phyloP scores from a whole-genome alignment of 768 basidiomycete genomes.

The Auricularia heimuer region DNA sequence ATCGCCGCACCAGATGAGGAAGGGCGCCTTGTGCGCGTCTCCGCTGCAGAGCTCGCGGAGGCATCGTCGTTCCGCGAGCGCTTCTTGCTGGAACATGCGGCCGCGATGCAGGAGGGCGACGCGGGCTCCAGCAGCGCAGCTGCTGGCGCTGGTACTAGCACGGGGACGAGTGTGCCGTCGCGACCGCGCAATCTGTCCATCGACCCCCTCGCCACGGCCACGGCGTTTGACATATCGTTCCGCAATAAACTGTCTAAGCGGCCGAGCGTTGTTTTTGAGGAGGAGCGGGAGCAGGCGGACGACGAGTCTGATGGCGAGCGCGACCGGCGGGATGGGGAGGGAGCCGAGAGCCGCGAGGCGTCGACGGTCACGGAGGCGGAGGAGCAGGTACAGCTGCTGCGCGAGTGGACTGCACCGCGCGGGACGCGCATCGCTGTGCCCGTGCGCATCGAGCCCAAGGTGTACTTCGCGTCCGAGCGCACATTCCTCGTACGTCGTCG shows the following conservation, averaged over 20 bases:
- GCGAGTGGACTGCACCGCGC: conserved; percentile 66
- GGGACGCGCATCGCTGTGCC: conserved; percentile 91
- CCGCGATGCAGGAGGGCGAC: conserved; percentile 28
- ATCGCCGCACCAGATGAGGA: conserved; percentile 63
- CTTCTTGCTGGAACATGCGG: conserved; percentile 38
- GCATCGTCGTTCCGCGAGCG: conserved; percentile 76
- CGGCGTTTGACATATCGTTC: conserved; percentile 75
- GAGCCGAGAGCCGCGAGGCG: conserved; percentile 17
- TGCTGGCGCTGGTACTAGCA: not conserved
- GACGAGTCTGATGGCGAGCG: conserved; percentile 3
- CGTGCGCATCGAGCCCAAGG: conserved; percentile 96
- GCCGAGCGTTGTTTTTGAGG: conserved; percentile 15
- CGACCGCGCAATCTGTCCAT: conserved; percentile 45
- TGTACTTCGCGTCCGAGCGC: conserved; percentile 91
- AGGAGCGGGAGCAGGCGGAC: conserved; percentile 13
- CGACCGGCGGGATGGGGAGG: conserved; percentile 30
- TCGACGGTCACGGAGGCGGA: conserved; percentile 11
- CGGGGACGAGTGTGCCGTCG: conserved; percentile 4
- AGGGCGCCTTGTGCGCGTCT: conserved; percentile 67
- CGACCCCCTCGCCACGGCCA: conserved; percentile 76
- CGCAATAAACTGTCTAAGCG: conserved; percentile 48
- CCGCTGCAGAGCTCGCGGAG: conserved; percentile 62
- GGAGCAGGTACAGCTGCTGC: conserved; percentile 30
- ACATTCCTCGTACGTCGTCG: conserved; percentile 72
- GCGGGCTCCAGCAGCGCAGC: conserved; percentile 8